These are phyloP conservation scores for Ganoderma resinaceum DNA, from an alignment of 1,284 basidiomycete genomes.

Conservation along the genomic window DNA sequence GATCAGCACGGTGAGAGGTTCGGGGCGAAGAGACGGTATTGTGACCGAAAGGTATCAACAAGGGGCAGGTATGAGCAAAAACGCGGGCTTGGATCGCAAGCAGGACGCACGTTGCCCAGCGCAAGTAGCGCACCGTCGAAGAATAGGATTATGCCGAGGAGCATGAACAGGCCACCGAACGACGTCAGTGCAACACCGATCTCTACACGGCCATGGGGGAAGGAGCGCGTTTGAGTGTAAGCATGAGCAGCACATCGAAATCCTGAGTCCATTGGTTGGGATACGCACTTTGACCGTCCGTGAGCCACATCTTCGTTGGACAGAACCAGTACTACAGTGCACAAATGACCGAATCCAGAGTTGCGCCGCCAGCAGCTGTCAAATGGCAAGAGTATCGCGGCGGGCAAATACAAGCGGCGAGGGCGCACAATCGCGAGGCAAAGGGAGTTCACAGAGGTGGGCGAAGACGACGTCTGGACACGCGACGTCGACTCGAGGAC, in stretches of 20 bases:
- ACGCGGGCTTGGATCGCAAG: neutral
- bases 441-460: neutral
- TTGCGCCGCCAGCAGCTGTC: conserved; percentile 11
- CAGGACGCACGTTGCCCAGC: conserved; percentile 84
- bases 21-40: neutral
- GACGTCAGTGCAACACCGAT: conserved; percentile 97
- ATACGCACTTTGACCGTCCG: conserved; percentile 36
- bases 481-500: conserved; percentile 5
- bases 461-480: neutral
- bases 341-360: neutral
- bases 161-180: conserved; percentile 96
- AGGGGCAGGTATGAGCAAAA: neutral
- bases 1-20: neutral
- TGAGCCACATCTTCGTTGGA: conserved; percentile 33
- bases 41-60: neutral
- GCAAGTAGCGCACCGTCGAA: conserved; percentile 98
- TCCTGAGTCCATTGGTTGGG: neutral
- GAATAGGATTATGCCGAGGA: conserved; percentile 94
- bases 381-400: neutral
- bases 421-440: neutral
- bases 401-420: neutral
- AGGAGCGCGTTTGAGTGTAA: neutral
- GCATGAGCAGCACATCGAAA: neutral
- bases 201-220: conserved; percentile 56
- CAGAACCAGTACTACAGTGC: neutral